These are phyloP conservation scores for Chrysoporthe cubensis DNA, from an alignment of 2,329 filamentous ascomycete genomes.

Conservation along the genomic window DNA sequence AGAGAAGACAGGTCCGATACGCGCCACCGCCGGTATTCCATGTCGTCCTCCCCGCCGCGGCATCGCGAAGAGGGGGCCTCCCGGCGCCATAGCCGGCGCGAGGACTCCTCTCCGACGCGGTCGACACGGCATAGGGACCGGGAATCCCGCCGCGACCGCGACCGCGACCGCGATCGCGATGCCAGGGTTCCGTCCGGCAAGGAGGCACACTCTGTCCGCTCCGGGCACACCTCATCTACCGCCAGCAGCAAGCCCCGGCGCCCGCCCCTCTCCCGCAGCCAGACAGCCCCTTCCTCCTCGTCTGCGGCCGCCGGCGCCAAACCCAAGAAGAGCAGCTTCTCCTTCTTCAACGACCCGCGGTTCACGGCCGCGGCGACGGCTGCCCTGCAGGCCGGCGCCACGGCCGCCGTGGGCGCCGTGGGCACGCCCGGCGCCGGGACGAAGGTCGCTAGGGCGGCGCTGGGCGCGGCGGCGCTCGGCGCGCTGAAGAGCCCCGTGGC, in stretches of 20 bases:
- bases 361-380: constrained; percentile 35
- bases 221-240: constrained; percentile 1
- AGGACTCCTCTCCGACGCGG: constrained; percentile 1
- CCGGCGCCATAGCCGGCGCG: not conserved
- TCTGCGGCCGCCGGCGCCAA: not conserved
- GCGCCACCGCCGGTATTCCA: constrained; percentile 17
- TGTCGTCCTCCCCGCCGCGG: constrained; percentile 19
- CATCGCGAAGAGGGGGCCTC: constrained; percentile 2
- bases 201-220: not conserved
- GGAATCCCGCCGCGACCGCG: not conserved
- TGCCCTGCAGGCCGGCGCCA: constrained; percentile 33
- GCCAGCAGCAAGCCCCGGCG: constrained; percentile 5
- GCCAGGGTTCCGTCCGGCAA: not conserved
- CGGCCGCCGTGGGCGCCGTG: constrained; percentile 31
- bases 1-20: constrained; percentile 14
- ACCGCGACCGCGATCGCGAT: constrained; percentile 7
- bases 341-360: constrained; percentile 27
- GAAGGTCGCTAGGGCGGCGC: constrained; percentile 33
- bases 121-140: constrained; percentile 18
- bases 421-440: constrained; percentile 33
- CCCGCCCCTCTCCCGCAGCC: constrained; percentile 12
- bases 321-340: constrained; percentile 12
- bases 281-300: not conserved
- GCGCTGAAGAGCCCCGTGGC: constrained; percentile 25
- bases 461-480: constrained; percentile 34